Percentiles rank a stretch among this genome's conserved stretches.
Conservation (phyloP, 257 asterid genomes). For the Henckelia pumila region DNA sequence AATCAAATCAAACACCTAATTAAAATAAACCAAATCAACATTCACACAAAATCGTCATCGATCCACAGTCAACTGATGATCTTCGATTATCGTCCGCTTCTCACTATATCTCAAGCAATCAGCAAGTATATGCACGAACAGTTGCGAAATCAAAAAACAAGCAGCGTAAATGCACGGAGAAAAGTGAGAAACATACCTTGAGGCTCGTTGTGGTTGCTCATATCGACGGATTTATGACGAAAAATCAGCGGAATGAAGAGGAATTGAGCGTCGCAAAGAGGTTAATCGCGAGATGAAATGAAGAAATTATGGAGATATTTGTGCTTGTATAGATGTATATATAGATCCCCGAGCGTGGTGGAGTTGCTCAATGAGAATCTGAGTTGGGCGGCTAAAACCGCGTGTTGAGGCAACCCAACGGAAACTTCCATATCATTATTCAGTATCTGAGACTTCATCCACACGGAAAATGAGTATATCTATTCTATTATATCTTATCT, state of each 20-base stretch:
- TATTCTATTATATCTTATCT: no score
- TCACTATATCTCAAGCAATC: neutral
- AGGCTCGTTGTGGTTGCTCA: constrained; percentile 33
- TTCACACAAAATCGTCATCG: neutral
- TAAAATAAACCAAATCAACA: neutral
- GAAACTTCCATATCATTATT: neutral
- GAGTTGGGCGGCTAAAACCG: neutral
- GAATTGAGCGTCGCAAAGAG: neutral
- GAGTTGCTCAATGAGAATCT: neutral
- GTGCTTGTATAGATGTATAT: neutral
- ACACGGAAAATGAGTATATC: neutral
- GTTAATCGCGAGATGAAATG: no score
- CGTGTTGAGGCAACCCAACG: neutral
- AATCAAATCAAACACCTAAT: no score
- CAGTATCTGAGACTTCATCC: neutral
- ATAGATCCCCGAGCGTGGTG: neutral
- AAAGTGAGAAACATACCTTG: constrained; percentile 22
- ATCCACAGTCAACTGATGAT: neutral
- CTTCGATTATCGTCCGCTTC: neutral
- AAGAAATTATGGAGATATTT: neutral
- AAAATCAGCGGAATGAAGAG: neutral
- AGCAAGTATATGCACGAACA: neutral
- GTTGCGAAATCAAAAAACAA: neutral
- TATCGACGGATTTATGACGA: constrained; percentile 3
- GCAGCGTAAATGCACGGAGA: neutral